A percentile compares a stretch with the other conserved stretches of the same genome.
These are phyloP conservation scores for Suhomyces terraborum DNA, from an alignment of 1,139 yeast species.

Conservation along the genomic window DNA sequence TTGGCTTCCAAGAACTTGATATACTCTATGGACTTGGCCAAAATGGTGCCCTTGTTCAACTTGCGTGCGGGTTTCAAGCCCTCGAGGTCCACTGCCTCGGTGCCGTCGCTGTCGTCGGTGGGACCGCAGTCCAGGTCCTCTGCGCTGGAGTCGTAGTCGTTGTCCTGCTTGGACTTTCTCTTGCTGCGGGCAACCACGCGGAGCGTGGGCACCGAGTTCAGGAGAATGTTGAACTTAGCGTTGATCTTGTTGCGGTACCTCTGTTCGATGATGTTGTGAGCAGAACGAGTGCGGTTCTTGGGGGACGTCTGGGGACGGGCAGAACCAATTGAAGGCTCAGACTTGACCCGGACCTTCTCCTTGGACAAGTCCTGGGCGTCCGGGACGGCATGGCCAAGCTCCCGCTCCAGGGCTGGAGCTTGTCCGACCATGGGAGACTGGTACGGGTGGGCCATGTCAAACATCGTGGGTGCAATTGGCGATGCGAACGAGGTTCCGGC, in stretches of 20 bases:
- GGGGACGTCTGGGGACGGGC: slow-evolving; percentile 6
- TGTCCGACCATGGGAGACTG: slow-evolving; percentile 1
- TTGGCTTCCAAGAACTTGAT: slow-evolving; percentile 46
- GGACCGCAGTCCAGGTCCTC: slow-evolving; percentile 17
- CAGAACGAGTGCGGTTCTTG: slow-evolving; percentile 28
- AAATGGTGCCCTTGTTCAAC: slow-evolving; percentile 47
- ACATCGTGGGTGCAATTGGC: slow-evolving; percentile 5
- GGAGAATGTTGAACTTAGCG: slow-evolving; percentile 45
- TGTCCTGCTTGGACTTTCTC: slow-evolving; percentile 16
- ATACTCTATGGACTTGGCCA: slow-evolving; percentile 48
- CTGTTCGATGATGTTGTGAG: slow-evolving; percentile 50
- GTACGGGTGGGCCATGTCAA: slow-evolving; percentile 5
- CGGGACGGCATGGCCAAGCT: background rate
- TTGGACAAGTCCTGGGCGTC: slow-evolving; percentile 1
- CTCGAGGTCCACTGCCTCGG: slow-evolving; percentile 33
- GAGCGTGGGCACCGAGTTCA: slow-evolving; percentile 45
- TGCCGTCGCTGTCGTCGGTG: slow-evolving; percentile 19
- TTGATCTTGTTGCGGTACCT: slow-evolving; percentile 49
- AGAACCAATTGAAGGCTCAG: slow-evolving; percentile 9
- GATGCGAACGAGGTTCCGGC: slow-evolving; percentile 3
- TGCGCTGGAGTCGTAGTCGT: slow-evolving; percentile 18
- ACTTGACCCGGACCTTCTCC: slow-evolving; percentile 8
- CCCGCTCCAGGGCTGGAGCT: background rate
- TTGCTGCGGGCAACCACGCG: slow-evolving; percentile 32
- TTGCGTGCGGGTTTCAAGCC: slow-evolving; percentile 50